A percentile compares a stretch with the other conserved stretches of the same genome.
Evolutionary conservation across 148 eudicot genomes (phyloP).

Genomic region (Dysphania ambrosioides): DNA sequence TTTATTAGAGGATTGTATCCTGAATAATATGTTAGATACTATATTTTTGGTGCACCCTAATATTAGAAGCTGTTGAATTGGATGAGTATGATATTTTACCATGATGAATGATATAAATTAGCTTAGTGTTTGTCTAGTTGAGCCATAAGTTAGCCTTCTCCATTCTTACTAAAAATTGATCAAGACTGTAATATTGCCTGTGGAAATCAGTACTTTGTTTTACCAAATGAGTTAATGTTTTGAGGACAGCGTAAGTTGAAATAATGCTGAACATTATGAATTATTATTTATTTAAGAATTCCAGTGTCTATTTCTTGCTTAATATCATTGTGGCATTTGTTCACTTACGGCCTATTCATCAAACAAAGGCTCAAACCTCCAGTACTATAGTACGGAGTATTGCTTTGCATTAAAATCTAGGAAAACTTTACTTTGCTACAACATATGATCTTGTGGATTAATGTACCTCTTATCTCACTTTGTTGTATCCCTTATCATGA

Average conservation of each 20-base stretch:
- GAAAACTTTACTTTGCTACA: background rate
- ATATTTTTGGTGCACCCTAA: background rate
- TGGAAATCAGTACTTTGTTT: background rate
- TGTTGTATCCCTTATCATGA: conserved; percentile 15
- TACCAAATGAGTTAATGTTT: background rate
- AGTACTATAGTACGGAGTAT: too few species aligned
- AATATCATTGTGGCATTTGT: conserved; percentile 4
- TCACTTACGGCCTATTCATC: background rate
- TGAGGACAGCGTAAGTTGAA: background rate
- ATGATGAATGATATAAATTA: background rate
- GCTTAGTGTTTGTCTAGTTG: background rate
- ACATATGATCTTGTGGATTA: conserved; percentile 8
- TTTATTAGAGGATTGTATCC: background rate
- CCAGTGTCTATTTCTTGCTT: background rate
- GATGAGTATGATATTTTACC: background rate
- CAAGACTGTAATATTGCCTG: background rate
- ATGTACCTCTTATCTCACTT: conserved; percentile 11
- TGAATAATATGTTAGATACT: background rate
- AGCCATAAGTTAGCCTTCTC: background rate
- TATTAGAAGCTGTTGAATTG: background rate
- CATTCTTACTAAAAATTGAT: background rate
- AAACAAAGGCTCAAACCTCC: background rate
- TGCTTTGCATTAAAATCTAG: background rate
- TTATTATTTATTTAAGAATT: background rate
- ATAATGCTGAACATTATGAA: background rate